Conservation (phyloP, 306 rosid genomes). For the Quercus mongolica region DNA sequence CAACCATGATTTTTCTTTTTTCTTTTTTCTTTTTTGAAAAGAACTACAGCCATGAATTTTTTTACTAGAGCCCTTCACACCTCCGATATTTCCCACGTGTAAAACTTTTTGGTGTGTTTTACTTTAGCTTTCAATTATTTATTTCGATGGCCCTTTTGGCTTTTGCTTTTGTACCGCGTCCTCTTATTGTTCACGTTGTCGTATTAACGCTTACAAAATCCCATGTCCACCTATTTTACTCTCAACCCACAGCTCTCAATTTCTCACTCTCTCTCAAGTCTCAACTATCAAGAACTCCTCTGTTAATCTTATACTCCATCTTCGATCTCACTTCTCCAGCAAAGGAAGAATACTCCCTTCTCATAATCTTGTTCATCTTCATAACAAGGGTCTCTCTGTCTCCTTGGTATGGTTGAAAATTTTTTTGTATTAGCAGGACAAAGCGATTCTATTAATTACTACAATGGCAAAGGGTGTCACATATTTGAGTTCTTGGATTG, state of each 20-base stretch:
- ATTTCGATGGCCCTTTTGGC: too few relatives aligned
- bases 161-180: too few relatives aligned
- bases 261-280: background rate
- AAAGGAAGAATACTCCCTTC: background rate
- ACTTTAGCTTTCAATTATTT: too few relatives aligned
- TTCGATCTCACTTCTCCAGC: background rate
- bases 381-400: background rate
- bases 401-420: background rate
- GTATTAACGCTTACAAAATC: background rate
- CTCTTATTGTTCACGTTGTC: background rate
- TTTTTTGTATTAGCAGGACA: background rate
- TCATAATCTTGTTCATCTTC: background rate
- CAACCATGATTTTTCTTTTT: too few relatives aligned
- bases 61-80: too few relatives aligned
- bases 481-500: slow-evolving; percentile 36
- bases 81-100: too few relatives aligned
- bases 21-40: too few relatives aligned
- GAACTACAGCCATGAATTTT: too few relatives aligned
- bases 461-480: slow-evolving; percentile 42
- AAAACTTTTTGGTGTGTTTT: too few relatives aligned
- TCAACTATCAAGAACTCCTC: too few relatives aligned
- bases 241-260: background rate
- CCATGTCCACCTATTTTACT: background rate
- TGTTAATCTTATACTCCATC: background rate
- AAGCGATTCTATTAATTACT: background rate